These are phyloP conservation scores for Ceratocystis smalleyi DNA, from an alignment of 2,329 filamentous ascomycete species.

Conservation along the genomic window DNA sequence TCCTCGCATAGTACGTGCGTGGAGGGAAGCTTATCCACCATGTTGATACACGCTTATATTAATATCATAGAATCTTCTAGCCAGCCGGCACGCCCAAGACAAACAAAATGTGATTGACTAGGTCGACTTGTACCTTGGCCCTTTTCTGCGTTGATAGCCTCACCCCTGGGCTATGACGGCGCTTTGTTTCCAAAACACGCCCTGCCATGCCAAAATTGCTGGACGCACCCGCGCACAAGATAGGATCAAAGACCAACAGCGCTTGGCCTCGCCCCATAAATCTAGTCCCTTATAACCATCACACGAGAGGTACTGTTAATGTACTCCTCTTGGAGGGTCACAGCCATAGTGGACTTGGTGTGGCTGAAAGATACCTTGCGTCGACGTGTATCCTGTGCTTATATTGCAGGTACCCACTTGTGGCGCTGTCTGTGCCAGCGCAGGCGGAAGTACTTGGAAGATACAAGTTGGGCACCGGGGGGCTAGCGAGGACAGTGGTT, in stretches of 20 bases:
- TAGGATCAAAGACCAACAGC: background rate
- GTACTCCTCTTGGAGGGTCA: background rate
- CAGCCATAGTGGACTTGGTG: background rate
- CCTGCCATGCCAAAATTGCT: background rate
- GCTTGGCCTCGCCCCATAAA: background rate
- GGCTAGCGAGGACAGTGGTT: background rate
- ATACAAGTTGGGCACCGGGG: background rate
- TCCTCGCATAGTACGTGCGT: too few relatives aligned
- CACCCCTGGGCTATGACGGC: constrained; percentile 1
- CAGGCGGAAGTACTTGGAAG: background rate
- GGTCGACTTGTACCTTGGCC: background rate
- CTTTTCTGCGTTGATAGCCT: background rate
- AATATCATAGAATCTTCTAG: too few relatives aligned
- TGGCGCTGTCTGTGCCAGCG: background rate
- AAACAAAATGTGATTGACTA: background rate
- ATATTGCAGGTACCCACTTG: background rate
- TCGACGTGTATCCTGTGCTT: background rate
- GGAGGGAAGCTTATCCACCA: too few relatives aligned
- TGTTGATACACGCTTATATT: too few relatives aligned
- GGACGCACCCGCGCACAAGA: constrained; percentile 6
- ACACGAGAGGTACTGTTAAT: background rate
- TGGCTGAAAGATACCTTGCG: background rate
- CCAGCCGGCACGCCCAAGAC: too few relatives aligned
- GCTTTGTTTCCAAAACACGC: constrained; percentile 2
- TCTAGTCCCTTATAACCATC: background rate